These are phyloP conservation scores for Jacaranda copaia DNA, from an alignment of 257 asterid species.

Conservation along the genomic window DNA sequence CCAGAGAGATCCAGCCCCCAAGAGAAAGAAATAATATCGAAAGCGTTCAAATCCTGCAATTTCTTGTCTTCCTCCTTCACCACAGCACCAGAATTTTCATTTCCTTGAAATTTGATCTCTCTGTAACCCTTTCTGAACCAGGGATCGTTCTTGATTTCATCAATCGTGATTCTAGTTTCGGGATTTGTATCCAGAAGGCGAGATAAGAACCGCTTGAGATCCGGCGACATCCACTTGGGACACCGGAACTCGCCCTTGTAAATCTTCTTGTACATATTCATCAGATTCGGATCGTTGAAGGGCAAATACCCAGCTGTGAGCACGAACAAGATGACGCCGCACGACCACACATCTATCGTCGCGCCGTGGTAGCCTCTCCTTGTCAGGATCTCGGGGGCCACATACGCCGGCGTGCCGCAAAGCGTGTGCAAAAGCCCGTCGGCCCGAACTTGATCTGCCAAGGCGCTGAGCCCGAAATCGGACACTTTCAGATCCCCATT, in stretches of 20 bases:
- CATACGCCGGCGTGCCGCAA: slow-evolving; percentile 97
- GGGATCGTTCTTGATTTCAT: slow-evolving; percentile 69
- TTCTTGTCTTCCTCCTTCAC: slow-evolving; percentile 51
- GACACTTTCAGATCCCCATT: slow-evolving; percentile 79
- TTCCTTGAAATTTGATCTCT: slow-evolving; percentile 22
- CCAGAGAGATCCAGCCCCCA: slow-evolving; percentile 77
- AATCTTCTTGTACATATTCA: slow-evolving; percentile 66
- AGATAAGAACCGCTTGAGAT: slow-evolving; percentile 65
- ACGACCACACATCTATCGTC: slow-evolving; percentile 83
- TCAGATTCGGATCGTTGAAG: slow-evolving; percentile 70
- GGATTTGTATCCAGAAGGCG: slow-evolving; percentile 81
- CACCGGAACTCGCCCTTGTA: slow-evolving; percentile 86
- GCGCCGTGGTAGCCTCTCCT: slow-evolving; percentile 88
- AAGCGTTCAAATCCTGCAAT: slow-evolving; percentile 63
- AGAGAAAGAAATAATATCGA: slow-evolving; percentile 80
- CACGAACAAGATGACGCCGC: slow-evolving; percentile 67
- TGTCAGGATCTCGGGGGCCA: slow-evolving; percentile 92
- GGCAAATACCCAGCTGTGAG: slow-evolving; percentile 79
- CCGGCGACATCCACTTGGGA: slow-evolving; percentile 90
- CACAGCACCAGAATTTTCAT: slow-evolving; percentile 24
- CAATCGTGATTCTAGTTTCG: slow-evolving; percentile 66
- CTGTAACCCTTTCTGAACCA: slow-evolving; percentile 82
- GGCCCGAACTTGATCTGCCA: slow-evolving; percentile 56
- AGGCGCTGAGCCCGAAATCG: slow-evolving; percentile 91
- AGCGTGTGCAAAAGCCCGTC: slow-evolving; percentile 87